Evolutionary conservation across 495 filamentous ascomycete species (phyloP).

Genomic region (Daldinia bambusicola): DNA sequence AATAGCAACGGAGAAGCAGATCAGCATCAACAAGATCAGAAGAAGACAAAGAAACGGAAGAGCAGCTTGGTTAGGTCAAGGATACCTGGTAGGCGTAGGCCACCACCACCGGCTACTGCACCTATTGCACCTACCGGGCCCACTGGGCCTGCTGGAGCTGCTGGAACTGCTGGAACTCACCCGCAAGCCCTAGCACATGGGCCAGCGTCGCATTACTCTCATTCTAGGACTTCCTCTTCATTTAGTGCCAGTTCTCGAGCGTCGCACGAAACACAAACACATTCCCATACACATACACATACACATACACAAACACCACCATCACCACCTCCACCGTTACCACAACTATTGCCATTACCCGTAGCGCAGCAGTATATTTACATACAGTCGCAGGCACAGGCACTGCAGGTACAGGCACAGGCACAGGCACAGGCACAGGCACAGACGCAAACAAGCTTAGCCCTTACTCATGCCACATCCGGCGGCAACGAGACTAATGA

Average conservation of each 20-base stretch:
- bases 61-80: slow-evolving; percentile 41
- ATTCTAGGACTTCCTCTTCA: slow-evolving; percentile 40
- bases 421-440: slow-evolving; percentile 6
- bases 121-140: too few species aligned
- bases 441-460: slow-evolving; percentile 1
- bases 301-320: slow-evolving; percentile 18
- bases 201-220: slow-evolving; percentile 39
- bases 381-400: slow-evolving; percentile 12
- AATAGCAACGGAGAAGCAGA: slow-evolving; percentile 22
- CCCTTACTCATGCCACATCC: slow-evolving; percentile 24
- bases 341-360: background rate
- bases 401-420: background rate
- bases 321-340: slow-evolving; percentile 10
- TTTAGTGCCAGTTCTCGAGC: slow-evolving; percentile 37
- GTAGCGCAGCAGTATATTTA: background rate
- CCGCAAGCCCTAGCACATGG: slow-evolving; percentile 35
- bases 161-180: slow-evolving; percentile 30
- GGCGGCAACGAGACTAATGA: slow-evolving; percentile 20
- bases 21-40: slow-evolving; percentile 11
- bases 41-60: slow-evolving; percentile 53
- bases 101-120: slow-evolving; percentile 23
- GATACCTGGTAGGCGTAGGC: slow-evolving; percentile 47
- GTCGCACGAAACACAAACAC: slow-evolving; percentile 42
- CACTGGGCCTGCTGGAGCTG: too few species aligned
- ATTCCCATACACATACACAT: slow-evolving; percentile 12